Conservation (phyloP, 2,329 filamentous ascomycete genomes). For the Ceratocystis cacaofunesta region DNA sequence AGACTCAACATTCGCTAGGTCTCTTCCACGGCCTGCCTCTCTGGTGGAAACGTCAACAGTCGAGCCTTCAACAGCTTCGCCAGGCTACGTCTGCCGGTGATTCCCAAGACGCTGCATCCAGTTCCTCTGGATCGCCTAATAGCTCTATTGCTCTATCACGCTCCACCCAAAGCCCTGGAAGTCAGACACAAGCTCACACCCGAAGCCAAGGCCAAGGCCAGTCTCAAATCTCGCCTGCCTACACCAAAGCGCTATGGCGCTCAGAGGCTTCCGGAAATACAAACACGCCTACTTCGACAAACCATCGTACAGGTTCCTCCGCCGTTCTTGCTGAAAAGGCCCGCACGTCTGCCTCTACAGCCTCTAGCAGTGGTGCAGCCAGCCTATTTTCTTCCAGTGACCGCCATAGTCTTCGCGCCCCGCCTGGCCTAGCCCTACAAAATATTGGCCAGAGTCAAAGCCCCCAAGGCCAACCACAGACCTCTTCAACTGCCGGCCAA, state of each 20-base stretch:
- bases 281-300: not conserved
- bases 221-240: slow-evolving; percentile 6
- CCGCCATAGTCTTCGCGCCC: not conserved
- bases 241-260: not conserved
- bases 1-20: slow-evolving; percentile 54
- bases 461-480: not conserved
- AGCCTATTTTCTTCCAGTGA: not conserved
- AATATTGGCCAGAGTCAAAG: not conserved
- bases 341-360: not conserved
- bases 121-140: not conserved
- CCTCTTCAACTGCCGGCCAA: not conserved
- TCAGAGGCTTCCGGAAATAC: slow-evolving; percentile 2
- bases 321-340: not conserved
- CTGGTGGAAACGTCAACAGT: slow-evolving; percentile 37
- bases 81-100: not conserved
- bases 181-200: not conserved
- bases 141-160: not conserved
- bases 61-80: slow-evolving; percentile 8
- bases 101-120: not conserved
- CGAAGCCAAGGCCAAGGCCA: not conserved
- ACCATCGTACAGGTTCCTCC: not conserved
- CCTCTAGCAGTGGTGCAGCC: not conserved
- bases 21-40: slow-evolving; percentile 48
- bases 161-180: not conserved
- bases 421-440: not conserved